Conservation (phyloP, 352 stramenopile species). For the Pythium phragmiticola region DNA sequence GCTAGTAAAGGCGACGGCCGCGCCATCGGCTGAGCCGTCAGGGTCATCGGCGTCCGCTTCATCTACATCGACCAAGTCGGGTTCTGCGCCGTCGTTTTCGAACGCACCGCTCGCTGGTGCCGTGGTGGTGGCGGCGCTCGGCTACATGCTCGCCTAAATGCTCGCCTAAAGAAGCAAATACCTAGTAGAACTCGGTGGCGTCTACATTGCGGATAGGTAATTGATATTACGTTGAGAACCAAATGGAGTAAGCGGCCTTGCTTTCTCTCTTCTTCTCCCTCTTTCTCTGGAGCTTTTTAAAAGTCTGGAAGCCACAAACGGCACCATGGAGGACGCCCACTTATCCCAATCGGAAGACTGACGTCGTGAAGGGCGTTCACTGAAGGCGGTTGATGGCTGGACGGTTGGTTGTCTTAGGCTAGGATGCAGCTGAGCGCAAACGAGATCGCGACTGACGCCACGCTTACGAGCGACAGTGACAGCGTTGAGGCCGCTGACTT, state of each 20-base stretch:
- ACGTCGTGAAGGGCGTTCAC: background rate
- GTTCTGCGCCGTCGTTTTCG: background rate
- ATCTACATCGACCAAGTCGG: background rate
- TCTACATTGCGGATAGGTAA: no score
- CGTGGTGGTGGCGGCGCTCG: background rate
- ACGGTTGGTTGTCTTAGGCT: no score
- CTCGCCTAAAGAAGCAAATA: background rate
- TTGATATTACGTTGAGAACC: no score
- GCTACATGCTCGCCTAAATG: background rate
- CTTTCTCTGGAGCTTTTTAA: background rate
- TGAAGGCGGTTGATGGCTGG: no score
- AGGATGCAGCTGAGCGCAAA: slow-evolving; percentile 1
- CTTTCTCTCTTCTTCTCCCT: background rate
- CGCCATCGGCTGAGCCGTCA: slow-evolving; percentile 4
- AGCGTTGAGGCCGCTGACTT: slow-evolving; percentile 3
- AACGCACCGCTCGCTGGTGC: background rate
- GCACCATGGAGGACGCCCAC: no score
- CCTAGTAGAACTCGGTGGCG: no score
- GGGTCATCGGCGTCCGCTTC: background rate
- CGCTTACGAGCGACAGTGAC: slow-evolving; percentile 7
- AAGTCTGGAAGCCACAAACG: background rate
- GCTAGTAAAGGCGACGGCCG: slow-evolving; percentile 27
- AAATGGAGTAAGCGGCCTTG: background rate
- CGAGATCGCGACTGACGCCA: slow-evolving; percentile 1
- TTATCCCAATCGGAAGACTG: background rate